Evolutionary conservation across 441 rosid species (phyloP).

Genomic region (Mallotus repandus): DNA sequence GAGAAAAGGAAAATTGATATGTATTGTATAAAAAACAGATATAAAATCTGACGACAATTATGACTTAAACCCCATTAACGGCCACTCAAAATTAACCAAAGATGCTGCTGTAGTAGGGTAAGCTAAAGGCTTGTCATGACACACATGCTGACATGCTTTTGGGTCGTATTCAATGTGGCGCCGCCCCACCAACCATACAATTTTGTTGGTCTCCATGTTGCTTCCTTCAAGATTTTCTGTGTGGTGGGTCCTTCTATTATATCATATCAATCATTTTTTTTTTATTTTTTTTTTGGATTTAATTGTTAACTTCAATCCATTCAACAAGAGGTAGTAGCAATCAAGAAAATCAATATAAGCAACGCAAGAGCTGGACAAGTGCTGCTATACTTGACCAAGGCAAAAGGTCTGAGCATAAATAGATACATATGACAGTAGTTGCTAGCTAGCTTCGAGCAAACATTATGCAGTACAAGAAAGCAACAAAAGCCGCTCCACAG

Average conservation of each 20-base stretch:
- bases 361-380: too few species aligned
- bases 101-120: too few species aligned
- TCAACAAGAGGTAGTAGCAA: too few species aligned
- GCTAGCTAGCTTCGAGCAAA: too few species aligned
- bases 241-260: neutral
- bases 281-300: neutral
- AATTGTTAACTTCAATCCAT: too few species aligned
- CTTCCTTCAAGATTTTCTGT: neutral
- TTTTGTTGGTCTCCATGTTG: constrained; percentile 2
- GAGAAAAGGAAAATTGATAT: too few species aligned
- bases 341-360: too few species aligned
- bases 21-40: neutral
- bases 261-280: neutral
- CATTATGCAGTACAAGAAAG: too few species aligned
- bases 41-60: neutral
- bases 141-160: neutral
- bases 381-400: too few species aligned
- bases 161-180: constrained; percentile 4
- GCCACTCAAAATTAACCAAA: neutral
- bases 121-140: neutral
- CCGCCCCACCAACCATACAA: neutral
- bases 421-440: too few species aligned
- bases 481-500: too few species aligned
- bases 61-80: neutral
- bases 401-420: too few species aligned